These are phyloP conservation scores for Wickerhamomyces ciferrii DNA, from an alignment of 805 yeast genomes.

Conservation along the genomic window DNA sequence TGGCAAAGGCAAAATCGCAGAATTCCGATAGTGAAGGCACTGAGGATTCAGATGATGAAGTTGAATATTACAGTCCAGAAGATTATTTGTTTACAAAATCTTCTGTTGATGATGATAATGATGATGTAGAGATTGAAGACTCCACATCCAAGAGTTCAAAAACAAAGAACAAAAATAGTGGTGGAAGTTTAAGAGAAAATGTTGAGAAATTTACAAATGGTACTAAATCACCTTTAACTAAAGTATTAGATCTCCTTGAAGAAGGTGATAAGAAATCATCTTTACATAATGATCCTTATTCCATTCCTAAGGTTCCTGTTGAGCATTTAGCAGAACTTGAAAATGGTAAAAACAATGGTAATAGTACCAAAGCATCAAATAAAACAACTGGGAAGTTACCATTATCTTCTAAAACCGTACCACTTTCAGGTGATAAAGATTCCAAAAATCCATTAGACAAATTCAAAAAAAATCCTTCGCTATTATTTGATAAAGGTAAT, in stretches of 20 bases:
- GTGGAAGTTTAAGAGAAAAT: neutral
- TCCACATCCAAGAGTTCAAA: neutral
- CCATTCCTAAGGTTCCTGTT: neutral
- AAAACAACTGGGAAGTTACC: neutral
- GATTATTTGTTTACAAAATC: slow-evolving; percentile 1
- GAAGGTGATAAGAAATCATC: neutral
- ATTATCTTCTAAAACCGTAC: neutral
- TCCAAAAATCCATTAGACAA: neutral
- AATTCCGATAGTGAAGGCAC: neutral
- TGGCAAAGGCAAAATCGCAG: neutral
- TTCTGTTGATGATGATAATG: neutral
- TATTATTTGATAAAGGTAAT: neutral
- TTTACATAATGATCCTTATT: neutral
- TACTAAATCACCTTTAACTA: neutral
- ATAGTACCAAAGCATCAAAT: neutral
- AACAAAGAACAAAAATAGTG: too few relatives aligned
- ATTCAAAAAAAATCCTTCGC: neutral
- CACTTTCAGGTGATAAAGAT: neutral
- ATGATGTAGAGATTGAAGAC: neutral
- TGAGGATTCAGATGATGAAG: slow-evolving; percentile 1
- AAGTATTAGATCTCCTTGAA: neutral
- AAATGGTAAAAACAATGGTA: too few relatives aligned
- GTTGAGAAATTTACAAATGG: neutral
- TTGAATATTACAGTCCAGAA: slow-evolving; percentile 6
- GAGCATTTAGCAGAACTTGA: neutral